Evolutionary conservation across 2,329 filamentous ascomycete species (phyloP), one percentile per base, ranked within the genome.

Genomic region (Xylariaceae sp.): DNA sequence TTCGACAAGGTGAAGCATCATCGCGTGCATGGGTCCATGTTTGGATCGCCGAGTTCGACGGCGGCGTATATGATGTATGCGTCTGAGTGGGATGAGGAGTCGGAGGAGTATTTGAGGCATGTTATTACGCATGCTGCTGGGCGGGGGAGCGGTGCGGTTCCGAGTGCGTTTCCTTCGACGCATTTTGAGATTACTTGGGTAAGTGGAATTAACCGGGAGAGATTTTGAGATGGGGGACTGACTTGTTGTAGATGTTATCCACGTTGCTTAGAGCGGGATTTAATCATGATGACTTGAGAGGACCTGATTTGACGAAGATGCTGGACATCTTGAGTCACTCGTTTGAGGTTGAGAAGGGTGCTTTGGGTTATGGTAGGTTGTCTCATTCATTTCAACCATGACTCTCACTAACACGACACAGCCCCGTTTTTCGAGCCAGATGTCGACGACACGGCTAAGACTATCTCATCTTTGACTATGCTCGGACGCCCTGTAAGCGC

Each of bases 21-120:
- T 53, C 69, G 63, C 62, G 63, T 56, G 2, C 34, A 67, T 50
- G 74, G 73, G 1, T 67, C 66, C 5, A 73, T 76, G 64, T 68
- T 76, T 64, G 73, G 64, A 2, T 76, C 74, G 0, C 75, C 76
- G 6, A 73, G 74, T 1, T 73, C 75, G 0, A 77, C 75, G 0
- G 75, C 75, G 0, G 74, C 66, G 18, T 66, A 66, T 30, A 59
- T 67, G 35, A 64, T 68, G 64, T 53, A 68, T 44, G 13, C 62
- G 23, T 61, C 64, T 4, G 45, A 59, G 17, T 68, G 66, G 65
- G 64, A 67, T 52, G 61, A 66, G 2, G 61, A 65, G 44, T 53
- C 65, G 41, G 66, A 66, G 58, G 55, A 53, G 51, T 67, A 66
- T 48, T 45, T 67, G 13, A 35, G 59, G 13, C 61, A 66, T 18